Evolutionary conservation across 2,329 filamentous ascomycete genomes (phyloP), one percentile per base, ranked within the genome.

Genomic region (Claviceps africana): DNA sequence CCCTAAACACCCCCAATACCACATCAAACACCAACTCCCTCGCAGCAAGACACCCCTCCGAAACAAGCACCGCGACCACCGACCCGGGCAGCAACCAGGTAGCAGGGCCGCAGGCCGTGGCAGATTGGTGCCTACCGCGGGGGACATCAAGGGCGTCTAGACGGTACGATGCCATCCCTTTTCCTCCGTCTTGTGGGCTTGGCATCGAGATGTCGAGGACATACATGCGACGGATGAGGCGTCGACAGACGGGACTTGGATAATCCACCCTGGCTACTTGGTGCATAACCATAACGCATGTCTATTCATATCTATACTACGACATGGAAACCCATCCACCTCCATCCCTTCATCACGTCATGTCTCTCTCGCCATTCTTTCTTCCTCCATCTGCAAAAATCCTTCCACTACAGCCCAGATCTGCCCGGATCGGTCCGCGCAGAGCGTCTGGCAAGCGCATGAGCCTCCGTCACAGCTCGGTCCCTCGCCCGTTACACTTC

Each of bases 371-470:
- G 28, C 17, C n/a, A 2, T 10, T 21, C 46, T 44, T 2, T 54
- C 54, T n/a, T 57, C 59, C 15, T 62, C 56, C 35, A 61, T 52
- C 51, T 55, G 50, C 35, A 67, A 50, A 33, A 69, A 45, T 50
- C 66, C 61, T 47, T 67, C 59, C 2, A 59, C 61, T 25, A 60
- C 62, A 53, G 61, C 61, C 65, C 65, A 66, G 33, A 67, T 56
- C 49, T 65, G 59, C 25, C 63, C 57, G 4, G 54, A 59, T 15
- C 54, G 56, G 35, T 58, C 53, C 33, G 22, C 54, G 56, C 46
- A 60, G 51, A 19, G 59, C 55, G 42, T 51, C 44, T 19, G 47
- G 8, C 40, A 43, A 43, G 22, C 22, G 13, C 47, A 46, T 11
- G 17, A 22, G 6, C 47, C 48, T 13, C 17, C 47, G 25, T 35